Evolutionary conservation across 768 basidiomycete species (phyloP).

Genomic region (Boletellus ananas): DNA sequence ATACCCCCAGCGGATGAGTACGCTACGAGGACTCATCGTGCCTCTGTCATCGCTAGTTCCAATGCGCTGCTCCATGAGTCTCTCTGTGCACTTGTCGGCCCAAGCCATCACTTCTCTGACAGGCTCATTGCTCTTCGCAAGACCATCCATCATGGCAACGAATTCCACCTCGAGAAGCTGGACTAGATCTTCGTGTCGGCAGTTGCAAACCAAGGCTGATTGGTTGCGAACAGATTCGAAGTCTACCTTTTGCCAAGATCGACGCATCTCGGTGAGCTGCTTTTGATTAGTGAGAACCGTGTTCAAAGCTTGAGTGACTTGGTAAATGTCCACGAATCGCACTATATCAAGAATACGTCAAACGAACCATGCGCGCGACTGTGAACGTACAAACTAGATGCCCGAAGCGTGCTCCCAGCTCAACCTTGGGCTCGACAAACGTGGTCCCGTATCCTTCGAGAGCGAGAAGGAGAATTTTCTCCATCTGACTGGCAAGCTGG

Average conservation of each 20-base stretch:
- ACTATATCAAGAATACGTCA: constrained; percentile 42
- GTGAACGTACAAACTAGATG: constrained; percentile 76
- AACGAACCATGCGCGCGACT: background rate
- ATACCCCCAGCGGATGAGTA: constrained; percentile 89
- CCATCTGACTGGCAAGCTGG: constrained; percentile 87
- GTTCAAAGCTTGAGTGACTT: constrained; percentile 84
- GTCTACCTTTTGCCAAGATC: constrained; percentile 84
- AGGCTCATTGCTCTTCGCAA: constrained; percentile 70
- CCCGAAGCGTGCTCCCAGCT: constrained; percentile 85
- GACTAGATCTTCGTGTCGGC: constrained; percentile 84
- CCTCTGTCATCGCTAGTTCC: constrained; percentile 66
- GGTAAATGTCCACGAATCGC: constrained; percentile 88
- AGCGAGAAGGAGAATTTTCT: constrained; percentile 79
- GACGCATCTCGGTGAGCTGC: constrained; percentile 79
- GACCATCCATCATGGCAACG: constrained; percentile 66
- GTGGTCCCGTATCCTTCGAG: constrained; percentile 82
- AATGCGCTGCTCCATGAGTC: constrained; percentile 69
- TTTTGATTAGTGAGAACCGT: constrained; percentile 88
- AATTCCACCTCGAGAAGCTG: constrained; percentile 85
- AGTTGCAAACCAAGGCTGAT: constrained; percentile 90
- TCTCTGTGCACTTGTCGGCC: constrained; percentile 88
- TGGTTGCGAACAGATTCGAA: constrained; percentile 91
- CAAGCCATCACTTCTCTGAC: constrained; percentile 86
- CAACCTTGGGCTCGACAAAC: constrained; percentile 89
- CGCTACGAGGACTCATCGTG: constrained; percentile 81